Percentiles rank a stretch among this genome's conserved stretches.
phyloP scores from a whole-genome alignment of 805 yeast genomes.

The Millerago galiae region DNA sequence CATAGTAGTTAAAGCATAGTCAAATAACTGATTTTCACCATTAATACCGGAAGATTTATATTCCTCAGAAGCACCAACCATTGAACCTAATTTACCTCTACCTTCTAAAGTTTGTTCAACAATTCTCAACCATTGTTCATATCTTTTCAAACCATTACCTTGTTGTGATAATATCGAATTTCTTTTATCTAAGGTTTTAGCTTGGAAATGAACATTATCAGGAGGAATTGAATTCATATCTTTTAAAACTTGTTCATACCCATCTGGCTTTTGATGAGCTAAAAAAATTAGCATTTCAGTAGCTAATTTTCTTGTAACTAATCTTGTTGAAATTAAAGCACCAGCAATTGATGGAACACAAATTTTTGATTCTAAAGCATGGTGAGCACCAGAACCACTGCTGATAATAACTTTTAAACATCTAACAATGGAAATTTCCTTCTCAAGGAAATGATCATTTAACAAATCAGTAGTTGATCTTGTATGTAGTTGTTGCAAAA shows the following conservation, averaged over 20 bases:
- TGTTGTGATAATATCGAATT: slow-evolving; percentile 21
- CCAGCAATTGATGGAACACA: slow-evolving; percentile 59
- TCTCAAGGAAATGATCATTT: slow-evolving; percentile 46
- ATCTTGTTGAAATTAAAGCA: slow-evolving; percentile 66
- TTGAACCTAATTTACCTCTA: slow-evolving; percentile 81
- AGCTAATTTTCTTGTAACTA: slow-evolving; percentile 71
- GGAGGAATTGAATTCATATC: slow-evolving; percentile 24
- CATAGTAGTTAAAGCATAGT: slow-evolving; percentile 66
- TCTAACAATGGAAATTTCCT: slow-evolving; percentile 69
- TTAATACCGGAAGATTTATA: slow-evolving; percentile 43
- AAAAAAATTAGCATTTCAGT: slow-evolving; percentile 67
- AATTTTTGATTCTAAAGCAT: slow-evolving; percentile 39
- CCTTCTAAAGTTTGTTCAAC: slow-evolving; percentile 72
- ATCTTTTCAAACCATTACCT: slow-evolving; percentile 34
- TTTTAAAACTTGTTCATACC: slow-evolving; percentile 51
- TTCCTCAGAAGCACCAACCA: slow-evolving; percentile 90
- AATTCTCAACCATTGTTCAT: slow-evolving; percentile 65
- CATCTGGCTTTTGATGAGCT: slow-evolving; percentile 39
- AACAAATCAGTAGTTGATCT: slow-evolving; percentile 23
- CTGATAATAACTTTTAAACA: slow-evolving; percentile 73
- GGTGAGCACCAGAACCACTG: slow-evolving; percentile 53
- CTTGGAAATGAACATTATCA: slow-evolving; percentile 25
- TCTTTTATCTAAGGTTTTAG: slow-evolving; percentile 29
- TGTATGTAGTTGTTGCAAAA: slow-evolving; percentile 46
- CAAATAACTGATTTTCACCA: slow-evolving; percentile 58